phyloP scores from a whole-genome alignment of 140 eudicot species.

The Stevia rebaudiana region DNA sequence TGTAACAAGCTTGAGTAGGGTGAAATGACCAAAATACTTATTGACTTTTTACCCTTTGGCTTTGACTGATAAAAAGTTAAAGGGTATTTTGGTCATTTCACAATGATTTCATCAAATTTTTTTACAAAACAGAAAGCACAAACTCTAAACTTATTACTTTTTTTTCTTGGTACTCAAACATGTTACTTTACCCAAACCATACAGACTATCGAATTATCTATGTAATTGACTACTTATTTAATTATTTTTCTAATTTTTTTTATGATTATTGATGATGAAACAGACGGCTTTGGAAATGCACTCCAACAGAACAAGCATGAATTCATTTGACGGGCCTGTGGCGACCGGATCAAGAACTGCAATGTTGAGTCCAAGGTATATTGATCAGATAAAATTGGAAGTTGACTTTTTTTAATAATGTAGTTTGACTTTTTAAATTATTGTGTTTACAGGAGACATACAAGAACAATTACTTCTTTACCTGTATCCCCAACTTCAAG shows the following conservation, averaged over 20 bases:
- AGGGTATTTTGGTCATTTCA: too few species aligned
- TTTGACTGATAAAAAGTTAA: too few species aligned
- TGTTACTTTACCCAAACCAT: too few species aligned
- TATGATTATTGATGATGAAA: conserved; percentile 16
- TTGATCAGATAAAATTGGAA: not conserved
- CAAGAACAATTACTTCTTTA: conserved; percentile 66
- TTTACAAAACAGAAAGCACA: too few species aligned
- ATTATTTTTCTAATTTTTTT: not conserved
- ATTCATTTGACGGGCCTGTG: conserved; percentile 46
- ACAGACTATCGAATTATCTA: too few species aligned
- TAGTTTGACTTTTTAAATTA: not conserved
- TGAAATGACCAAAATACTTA: too few species aligned
- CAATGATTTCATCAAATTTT: too few species aligned
- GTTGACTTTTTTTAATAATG: conserved; percentile 5
- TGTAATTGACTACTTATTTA: too few species aligned
- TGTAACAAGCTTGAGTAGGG: too few species aligned
- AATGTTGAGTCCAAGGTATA: conserved; percentile 63
- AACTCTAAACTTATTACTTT: too few species aligned
- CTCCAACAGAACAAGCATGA: conserved; percentile 39
- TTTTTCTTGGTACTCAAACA: too few species aligned
- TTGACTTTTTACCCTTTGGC: too few species aligned
- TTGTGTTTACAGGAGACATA: conserved; percentile 42
- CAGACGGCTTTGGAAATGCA: conserved; percentile 70
- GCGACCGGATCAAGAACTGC: conserved; percentile 41
- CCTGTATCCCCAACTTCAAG: conserved; percentile 93